Evolutionary conservation across 345 rosid species (phyloP).

Genomic region (Moringa oleifera): DNA sequence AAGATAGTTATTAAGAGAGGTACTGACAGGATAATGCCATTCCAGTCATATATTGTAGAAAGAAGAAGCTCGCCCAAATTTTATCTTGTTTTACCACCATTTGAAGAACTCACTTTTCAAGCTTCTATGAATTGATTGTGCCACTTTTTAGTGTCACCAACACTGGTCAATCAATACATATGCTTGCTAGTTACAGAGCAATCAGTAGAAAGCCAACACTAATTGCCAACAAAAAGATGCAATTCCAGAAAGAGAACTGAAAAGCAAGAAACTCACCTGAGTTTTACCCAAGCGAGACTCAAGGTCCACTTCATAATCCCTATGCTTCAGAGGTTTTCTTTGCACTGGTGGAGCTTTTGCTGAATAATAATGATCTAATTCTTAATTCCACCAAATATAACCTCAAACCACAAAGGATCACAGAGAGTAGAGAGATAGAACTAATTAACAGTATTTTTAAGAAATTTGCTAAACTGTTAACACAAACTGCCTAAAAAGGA

Average conservation of each 20-base stretch:
- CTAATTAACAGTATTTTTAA: too few species aligned
- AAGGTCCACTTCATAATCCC: constrained; percentile 94
- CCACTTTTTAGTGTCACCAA: neutral
- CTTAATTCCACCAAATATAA: constrained; percentile 2
- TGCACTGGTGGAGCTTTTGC: constrained; percentile 91
- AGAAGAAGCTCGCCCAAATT: too few species aligned
- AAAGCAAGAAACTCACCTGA: constrained; percentile 40
- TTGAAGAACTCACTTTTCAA: too few species aligned
- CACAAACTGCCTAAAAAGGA: neutral
- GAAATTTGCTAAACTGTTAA: neutral
- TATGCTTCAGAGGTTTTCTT: constrained; percentile 93
- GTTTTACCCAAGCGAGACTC: constrained; percentile 97
- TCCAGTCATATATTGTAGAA: too few species aligned
- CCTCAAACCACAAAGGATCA: neutral
- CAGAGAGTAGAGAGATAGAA: too few species aligned
- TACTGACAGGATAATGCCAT: too few species aligned
- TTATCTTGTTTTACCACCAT: too few species aligned
- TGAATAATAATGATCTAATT: constrained; percentile 17
- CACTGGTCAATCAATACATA: neutral
- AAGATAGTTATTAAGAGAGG: too few species aligned
- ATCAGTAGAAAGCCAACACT: neutral
- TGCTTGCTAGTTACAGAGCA: neutral
- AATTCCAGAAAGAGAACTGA: neutral
- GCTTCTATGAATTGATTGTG: neutral
- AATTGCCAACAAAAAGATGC: neutral